Conservation (phyloP, 139 green algal species). For the Micractinium conductrix region DNA sequence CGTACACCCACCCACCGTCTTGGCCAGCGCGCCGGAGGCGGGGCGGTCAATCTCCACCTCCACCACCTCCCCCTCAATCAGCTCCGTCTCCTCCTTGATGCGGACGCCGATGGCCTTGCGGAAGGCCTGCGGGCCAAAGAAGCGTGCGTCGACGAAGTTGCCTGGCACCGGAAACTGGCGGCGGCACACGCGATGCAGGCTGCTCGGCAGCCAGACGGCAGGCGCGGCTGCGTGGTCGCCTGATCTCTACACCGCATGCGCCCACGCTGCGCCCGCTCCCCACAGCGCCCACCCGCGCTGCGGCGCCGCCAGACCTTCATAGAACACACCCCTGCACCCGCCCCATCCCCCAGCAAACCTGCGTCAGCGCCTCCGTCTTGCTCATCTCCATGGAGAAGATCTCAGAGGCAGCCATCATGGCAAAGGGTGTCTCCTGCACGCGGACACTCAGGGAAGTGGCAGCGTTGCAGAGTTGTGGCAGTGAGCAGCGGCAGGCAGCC, state of each 20-base stretch:
- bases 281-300: too few species aligned
- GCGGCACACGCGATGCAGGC: too few species aligned
- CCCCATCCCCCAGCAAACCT: conserved; percentile 51
- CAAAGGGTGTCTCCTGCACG: conserved; percentile 98
- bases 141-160: background rate
- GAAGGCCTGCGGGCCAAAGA: conserved; percentile 80
- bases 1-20: conserved; percentile 69
- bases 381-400: conserved; percentile 99
- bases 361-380: conserved; percentile 98
- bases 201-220: too few species aligned
- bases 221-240: too few species aligned
- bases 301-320: too few species aligned
- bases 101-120: conserved; percentile 97
- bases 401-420: conserved; percentile 96
- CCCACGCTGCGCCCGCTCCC: too few species aligned
- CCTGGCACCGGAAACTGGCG: background rate
- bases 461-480: too few species aligned
- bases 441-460: too few species aligned
- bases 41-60: conserved; percentile 97
- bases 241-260: too few species aligned
- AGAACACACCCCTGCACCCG: too few species aligned
- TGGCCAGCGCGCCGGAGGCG: conserved; percentile 70
- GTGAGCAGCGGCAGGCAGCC: too few species aligned
- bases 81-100: conserved; percentile 98
- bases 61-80: conserved; percentile 99